A percentile compares a stretch with the other conserved stretches of the same genome.
Conservation (phyloP, 495 filamentous ascomycete species). For the Geoglossum glabrum region DNA sequence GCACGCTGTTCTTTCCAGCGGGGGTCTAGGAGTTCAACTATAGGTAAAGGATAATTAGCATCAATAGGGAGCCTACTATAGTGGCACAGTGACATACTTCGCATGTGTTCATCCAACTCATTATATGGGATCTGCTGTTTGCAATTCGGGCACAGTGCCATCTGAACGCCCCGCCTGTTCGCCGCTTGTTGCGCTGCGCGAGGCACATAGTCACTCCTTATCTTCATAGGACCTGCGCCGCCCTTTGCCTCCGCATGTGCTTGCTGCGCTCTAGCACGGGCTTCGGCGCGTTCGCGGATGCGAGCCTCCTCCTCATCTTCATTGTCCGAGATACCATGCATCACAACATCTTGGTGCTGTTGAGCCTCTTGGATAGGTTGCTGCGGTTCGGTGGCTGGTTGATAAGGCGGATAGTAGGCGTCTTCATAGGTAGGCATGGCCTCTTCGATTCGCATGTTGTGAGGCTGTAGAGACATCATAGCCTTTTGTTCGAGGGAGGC, state of each 20-base stretch:
- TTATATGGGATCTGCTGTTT: constrained; percentile 67
- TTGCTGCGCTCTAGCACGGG: constrained; percentile 49
- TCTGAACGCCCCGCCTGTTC: constrained; percentile 39
- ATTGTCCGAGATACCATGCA: constrained; percentile 17
- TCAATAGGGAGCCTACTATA: neutral
- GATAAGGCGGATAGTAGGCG: constrained; percentile 12
- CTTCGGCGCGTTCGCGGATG: constrained; percentile 47
- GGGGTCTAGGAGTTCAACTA: constrained; percentile 80
- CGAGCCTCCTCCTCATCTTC: constrained; percentile 48
- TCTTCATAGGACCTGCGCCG: constrained; percentile 61
- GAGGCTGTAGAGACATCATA: constrained; percentile 54
- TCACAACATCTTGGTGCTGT: constrained; percentile 15
- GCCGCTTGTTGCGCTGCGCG: constrained; percentile 48
- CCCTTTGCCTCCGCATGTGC: constrained; percentile 59
- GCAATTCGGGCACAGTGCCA: constrained; percentile 84
- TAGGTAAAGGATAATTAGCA: neutral
- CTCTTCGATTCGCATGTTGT: constrained; percentile 78
- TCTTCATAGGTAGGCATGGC: constrained; percentile 73
- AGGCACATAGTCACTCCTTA: constrained; percentile 80
- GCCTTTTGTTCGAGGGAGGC: constrained; percentile 90
- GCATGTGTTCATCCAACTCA: constrained; percentile 86
- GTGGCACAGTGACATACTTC: constrained; percentile 31
- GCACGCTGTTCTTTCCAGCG: constrained; percentile 90
- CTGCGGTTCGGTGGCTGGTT: constrained; percentile 20
- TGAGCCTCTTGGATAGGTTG: constrained; percentile 12